Conservation (phyloP, 441 rosid species). For the Rhodomyrtus psidioides region DNA sequence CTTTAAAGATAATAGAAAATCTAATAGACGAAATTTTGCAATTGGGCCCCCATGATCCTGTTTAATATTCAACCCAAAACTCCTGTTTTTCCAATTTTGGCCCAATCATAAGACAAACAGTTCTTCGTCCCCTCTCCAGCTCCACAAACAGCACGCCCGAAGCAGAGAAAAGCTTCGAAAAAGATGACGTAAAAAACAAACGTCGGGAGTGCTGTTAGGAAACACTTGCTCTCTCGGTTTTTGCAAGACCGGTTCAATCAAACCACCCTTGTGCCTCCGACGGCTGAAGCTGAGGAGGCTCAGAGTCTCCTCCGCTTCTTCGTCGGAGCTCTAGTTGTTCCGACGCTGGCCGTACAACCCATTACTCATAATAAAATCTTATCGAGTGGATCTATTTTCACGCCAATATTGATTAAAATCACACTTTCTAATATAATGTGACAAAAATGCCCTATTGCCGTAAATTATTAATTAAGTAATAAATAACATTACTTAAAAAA, state of each 20-base stretch:
- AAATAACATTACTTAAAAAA: too few relatives aligned
- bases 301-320: slow-evolving; percentile 30
- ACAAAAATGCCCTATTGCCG: too few relatives aligned
- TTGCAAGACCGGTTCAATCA: slow-evolving; percentile 2
- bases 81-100: not conserved
- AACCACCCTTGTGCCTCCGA: not conserved
- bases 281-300: slow-evolving; percentile 38
- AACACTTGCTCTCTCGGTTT: slow-evolving; percentile 11
- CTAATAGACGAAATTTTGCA: not conserved
- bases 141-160: not conserved
- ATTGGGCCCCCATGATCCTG: not conserved
- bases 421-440: too few relatives aligned
- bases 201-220: slow-evolving; percentile 25
- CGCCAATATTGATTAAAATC: too few relatives aligned
- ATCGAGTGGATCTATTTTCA: too few relatives aligned
- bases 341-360: slow-evolving; percentile 36
- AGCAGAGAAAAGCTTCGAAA: not conserved
- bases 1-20: too few relatives aligned
- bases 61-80: not conserved
- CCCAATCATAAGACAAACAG: not conserved
- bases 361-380: slow-evolving; percentile 34
- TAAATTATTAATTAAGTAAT: too few relatives aligned
- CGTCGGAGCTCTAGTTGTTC: slow-evolving; percentile 22
- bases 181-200: not conserved
- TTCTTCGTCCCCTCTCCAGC: not conserved